These are phyloP conservation scores for Trichoderma asperellum DNA, from an alignment of 2,329 filamentous ascomycete genomes.

Conservation along the genomic window DNA sequence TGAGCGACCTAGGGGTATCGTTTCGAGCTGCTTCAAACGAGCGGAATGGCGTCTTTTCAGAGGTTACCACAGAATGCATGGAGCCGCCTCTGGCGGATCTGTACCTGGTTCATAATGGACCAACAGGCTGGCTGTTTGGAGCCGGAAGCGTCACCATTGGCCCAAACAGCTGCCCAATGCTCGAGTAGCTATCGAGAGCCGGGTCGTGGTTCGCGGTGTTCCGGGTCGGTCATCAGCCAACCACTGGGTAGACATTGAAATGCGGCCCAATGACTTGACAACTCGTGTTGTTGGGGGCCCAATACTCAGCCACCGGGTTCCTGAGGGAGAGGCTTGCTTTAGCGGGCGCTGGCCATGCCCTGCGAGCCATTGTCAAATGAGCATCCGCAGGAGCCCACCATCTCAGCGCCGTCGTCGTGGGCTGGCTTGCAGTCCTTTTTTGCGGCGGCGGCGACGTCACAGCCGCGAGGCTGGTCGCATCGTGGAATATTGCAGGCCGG, in stretches of 20 bases:
- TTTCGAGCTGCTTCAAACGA: not conserved
- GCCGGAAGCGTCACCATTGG: slow-evolving; percentile 24
- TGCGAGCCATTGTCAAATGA: slow-evolving; percentile 44
- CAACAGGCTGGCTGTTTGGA: slow-evolving; percentile 1
- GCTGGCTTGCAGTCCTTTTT: slow-evolving; percentile 30
- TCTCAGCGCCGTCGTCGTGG: slow-evolving; percentile 35
- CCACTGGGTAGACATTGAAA: slow-evolving; percentile 26
- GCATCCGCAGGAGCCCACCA: slow-evolving; percentile 36
- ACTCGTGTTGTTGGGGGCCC: slow-evolving; percentile 23
- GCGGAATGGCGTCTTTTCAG: slow-evolving; percentile 7
- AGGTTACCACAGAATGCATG: slow-evolving; percentile 25
- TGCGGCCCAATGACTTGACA: slow-evolving; percentile 26
- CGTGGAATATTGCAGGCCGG: slow-evolving; percentile 16
- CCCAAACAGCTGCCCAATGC: slow-evolving; percentile 20
- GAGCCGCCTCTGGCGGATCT: slow-evolving; percentile 21
- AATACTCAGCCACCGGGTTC: slow-evolving; percentile 27
- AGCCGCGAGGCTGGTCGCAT: slow-evolving; percentile 26
- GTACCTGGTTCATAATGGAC: slow-evolving; percentile 13
- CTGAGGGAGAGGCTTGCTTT: slow-evolving; percentile 26
- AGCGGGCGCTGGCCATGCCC: slow-evolving; percentile 12
- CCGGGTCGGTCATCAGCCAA: slow-evolving; percentile 24
- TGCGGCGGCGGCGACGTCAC: slow-evolving; percentile 26
- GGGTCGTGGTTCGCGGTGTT: slow-evolving; percentile 8
- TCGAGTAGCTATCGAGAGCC: slow-evolving; percentile 8
- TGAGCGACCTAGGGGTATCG: not conserved